These are phyloP conservation scores for Gastrolobium bilobum DNA, from an alignment of 306 rosid genomes.

Conservation along the genomic window DNA sequence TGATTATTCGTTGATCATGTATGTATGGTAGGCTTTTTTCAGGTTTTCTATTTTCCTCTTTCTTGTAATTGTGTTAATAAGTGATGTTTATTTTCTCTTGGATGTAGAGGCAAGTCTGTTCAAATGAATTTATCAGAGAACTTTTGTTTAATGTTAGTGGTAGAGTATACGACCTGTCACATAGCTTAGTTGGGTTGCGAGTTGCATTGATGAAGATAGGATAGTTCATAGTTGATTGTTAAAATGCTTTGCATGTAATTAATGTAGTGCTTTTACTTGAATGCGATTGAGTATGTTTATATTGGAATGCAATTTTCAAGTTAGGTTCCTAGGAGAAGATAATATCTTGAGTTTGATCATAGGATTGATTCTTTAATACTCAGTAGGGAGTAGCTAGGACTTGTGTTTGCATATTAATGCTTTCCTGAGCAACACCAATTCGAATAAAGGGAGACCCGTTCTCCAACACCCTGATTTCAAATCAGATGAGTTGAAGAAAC, in stretches of 20 bases:
- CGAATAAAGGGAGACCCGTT: neutral
- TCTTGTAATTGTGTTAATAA: slow-evolving; percentile 50
- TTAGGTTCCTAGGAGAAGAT: slow-evolving; percentile 8
- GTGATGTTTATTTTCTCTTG: slow-evolving; percentile 47
- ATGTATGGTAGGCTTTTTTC: slow-evolving; percentile 52
- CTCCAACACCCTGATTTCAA: neutral
- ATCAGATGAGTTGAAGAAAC: slow-evolving; percentile 8
- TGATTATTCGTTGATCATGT: slow-evolving; percentile 52
- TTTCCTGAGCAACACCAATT: neutral
- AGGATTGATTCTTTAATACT: slow-evolving; percentile 17
- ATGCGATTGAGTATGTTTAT: slow-evolving; percentile 3
- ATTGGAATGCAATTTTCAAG: slow-evolving; percentile 32
- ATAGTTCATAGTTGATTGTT: slow-evolving; percentile 30
- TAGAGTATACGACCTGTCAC: slow-evolving; percentile 25
- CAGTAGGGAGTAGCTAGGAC: neutral
- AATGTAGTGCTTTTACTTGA: neutral
- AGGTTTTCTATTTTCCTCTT: slow-evolving; percentile 27
- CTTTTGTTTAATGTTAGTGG: slow-evolving; percentile 42
- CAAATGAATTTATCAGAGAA: slow-evolving; percentile 41
- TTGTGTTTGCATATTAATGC: slow-evolving; percentile 22
- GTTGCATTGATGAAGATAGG: neutral
- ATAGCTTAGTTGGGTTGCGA: neutral
- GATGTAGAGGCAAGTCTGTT: slow-evolving; percentile 46
- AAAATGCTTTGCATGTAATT: neutral
- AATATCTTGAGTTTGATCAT: neutral